phyloP scores from a whole-genome alignment of 306 rosid genomes.

The Vigna trinervia region DNA sequence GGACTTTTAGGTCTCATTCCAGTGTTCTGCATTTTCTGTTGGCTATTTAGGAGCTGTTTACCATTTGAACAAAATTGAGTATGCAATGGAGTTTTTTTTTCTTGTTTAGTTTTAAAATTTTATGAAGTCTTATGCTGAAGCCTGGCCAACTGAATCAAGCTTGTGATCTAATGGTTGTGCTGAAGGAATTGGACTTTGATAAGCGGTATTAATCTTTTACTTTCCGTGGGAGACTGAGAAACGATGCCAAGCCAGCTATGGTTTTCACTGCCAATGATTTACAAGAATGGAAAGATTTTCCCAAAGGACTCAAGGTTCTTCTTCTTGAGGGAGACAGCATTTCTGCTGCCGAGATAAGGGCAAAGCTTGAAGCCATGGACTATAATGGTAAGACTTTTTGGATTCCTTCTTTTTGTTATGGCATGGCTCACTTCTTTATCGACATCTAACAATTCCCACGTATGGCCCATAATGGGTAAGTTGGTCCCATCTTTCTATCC shows the following conservation, averaged over 20 bases:
- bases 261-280: slow-evolving; percentile 91
- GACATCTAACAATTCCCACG: slow-evolving; percentile 34
- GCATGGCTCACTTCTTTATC: slow-evolving; percentile 36
- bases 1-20: slow-evolving; percentile 19
- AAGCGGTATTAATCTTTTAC: slow-evolving; percentile 51
- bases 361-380: slow-evolving; percentile 90
- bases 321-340: slow-evolving; percentile 75
- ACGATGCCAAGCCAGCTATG: slow-evolving; percentile 99
- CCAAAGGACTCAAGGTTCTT: slow-evolving; percentile 87
- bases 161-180: slow-evolving; percentile 46
- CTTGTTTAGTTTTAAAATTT: background rate
- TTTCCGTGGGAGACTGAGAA: slow-evolving; percentile 58
- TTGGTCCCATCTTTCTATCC: slow-evolving; percentile 41
- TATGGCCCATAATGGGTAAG: slow-evolving; percentile 32
- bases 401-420: slow-evolving; percentile 29
- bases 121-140: slow-evolving; percentile 1
- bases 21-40: slow-evolving; percentile 39
- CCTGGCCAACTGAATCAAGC: slow-evolving; percentile 43
- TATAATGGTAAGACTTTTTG: slow-evolving; percentile 65
- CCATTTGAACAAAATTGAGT: slow-evolving; percentile 33
- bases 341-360: slow-evolving; percentile 73
- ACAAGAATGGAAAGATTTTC: slow-evolving; percentile 90
- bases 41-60: slow-evolving; percentile 3
- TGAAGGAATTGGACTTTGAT: slow-evolving; percentile 51
- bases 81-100: background rate